phyloP scores from a whole-genome alignment of 306 rosid genomes.

The Aeschynomene evenia region DNA sequence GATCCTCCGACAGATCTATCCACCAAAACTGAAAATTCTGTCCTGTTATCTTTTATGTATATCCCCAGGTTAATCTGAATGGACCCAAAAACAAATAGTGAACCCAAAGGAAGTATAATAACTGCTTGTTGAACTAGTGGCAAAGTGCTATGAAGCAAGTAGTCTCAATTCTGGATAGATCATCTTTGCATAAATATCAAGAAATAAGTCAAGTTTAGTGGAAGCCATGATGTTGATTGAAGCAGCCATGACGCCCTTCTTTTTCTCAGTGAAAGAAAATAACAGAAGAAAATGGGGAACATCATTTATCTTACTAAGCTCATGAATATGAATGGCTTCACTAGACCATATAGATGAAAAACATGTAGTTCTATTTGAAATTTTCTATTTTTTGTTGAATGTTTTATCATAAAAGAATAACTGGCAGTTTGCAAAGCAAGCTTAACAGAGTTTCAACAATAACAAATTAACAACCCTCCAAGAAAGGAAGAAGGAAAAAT shows the following conservation, averaged over 20 bases:
- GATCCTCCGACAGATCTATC: slow-evolving; percentile 86
- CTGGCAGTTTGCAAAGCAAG: neutral
- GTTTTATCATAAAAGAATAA: slow-evolving; percentile 13
- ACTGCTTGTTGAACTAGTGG: slow-evolving; percentile 8
- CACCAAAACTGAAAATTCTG: slow-evolving; percentile 72
- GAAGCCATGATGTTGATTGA: neutral
- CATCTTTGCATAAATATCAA: neutral
- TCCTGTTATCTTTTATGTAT: slow-evolving; percentile 51
- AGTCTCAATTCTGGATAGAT: neutral
- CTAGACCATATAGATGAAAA: neutral
- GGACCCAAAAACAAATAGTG: neutral
- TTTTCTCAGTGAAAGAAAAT: slow-evolving; percentile 15
- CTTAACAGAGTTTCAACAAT: slow-evolving; percentile 19
- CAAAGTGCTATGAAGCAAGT: slow-evolving; percentile 6
- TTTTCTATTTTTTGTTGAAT: neutral
- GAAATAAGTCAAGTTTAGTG: neutral
- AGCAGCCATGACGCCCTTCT: neutral
- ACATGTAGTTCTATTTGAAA: neutral
- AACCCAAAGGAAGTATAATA: slow-evolving; percentile 25
- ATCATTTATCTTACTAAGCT: neutral
- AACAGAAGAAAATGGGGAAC: neutral
- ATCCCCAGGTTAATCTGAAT: slow-evolving; percentile 80
- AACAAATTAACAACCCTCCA: slow-evolving; percentile 12
- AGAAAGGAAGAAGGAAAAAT: slow-evolving; percentile 7
- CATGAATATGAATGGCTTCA: neutral